Percentiles rank a stretch among this genome's conserved stretches.
Conservation (phyloP, 768 basidiomycete species). For the Tubosaeta brunneosetosa region DNA sequence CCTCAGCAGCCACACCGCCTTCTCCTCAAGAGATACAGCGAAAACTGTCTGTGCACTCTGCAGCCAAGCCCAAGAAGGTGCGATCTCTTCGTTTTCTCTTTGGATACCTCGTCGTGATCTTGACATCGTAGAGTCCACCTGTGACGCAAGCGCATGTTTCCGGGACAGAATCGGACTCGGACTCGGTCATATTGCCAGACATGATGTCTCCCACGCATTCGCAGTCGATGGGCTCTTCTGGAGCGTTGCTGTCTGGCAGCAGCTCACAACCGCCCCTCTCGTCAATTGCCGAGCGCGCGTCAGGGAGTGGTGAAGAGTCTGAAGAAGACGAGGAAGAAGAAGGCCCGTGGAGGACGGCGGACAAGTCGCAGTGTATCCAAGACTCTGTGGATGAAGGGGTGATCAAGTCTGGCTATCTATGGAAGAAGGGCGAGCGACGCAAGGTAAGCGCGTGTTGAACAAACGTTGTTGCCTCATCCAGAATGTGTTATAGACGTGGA, state of each 20-base stretch:
- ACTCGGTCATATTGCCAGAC: constrained; percentile 62
- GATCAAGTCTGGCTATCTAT: constrained; percentile 89
- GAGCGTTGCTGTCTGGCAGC: constrained; percentile 28
- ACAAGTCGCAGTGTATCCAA: constrained; percentile 38
- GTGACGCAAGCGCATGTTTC: constrained; percentile 42
- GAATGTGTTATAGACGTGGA: constrained; percentile 72
- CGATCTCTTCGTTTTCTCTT: not conserved
- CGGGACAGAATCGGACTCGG: constrained; percentile 84
- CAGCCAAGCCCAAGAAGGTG: constrained; percentile 49
- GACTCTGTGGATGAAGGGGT: constrained; percentile 62
- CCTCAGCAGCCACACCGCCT: constrained; percentile 50
- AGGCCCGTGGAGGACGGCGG: constrained; percentile 59
- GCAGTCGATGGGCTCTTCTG: constrained; percentile 32
- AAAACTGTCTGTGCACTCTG: constrained; percentile 76
- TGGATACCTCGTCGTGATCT: constrained; percentile 14
- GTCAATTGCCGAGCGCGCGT: constrained; percentile 72
- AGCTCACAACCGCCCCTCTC: constrained; percentile 52
- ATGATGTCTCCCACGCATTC: constrained; percentile 34
- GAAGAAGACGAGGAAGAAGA: constrained; percentile 70
- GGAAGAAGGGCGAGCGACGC: constrained; percentile 96
- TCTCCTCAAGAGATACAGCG: constrained; percentile 83
- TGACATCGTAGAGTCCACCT: constrained; percentile 27
- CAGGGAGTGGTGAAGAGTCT: constrained; percentile 70
- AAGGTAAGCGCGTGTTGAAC: constrained; percentile 57
- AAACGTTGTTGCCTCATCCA: not conserved